Conservation (phyloP, 169 alveolate genomes). For the Babesia ovata region DNA sequence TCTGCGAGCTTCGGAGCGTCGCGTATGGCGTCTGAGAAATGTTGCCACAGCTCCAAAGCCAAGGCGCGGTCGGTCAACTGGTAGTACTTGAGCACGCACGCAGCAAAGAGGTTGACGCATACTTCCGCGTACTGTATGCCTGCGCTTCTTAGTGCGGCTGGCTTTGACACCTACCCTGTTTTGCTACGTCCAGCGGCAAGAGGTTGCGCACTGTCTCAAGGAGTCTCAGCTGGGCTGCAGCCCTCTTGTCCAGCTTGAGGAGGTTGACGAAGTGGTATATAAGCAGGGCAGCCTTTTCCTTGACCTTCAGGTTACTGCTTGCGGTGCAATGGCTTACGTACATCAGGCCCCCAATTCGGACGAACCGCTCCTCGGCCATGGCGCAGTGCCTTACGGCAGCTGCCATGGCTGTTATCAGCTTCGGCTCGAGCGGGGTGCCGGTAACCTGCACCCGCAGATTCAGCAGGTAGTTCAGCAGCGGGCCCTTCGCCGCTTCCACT, state of each 20-base stretch:
- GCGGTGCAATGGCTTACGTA: slow-evolving; percentile 50
- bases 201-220: slow-evolving; percentile 31
- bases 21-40: slow-evolving; percentile 8
- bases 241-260: slow-evolving; percentile 33
- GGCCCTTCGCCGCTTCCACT: slow-evolving; percentile 56
- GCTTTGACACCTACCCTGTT: slow-evolving; percentile 24
- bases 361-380: slow-evolving; percentile 47
- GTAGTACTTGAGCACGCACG: slow-evolving; percentile 44
- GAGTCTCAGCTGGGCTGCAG: slow-evolving; percentile 13
- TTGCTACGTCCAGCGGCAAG: slow-evolving; percentile 48
- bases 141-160: background rate
- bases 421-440: slow-evolving; percentile 57
- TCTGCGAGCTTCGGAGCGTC: slow-evolving; percentile 2
- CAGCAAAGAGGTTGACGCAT: slow-evolving; percentile 49
- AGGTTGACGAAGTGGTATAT: slow-evolving; percentile 63
- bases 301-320: slow-evolving; percentile 39
- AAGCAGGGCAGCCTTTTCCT: slow-evolving; percentile 59
- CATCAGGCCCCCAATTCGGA: slow-evolving; percentile 47
- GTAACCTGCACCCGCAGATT: slow-evolving; percentile 21
- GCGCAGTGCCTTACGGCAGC: slow-evolving; percentile 56
- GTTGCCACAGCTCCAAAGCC: slow-evolving; percentile 5
- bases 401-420: slow-evolving; percentile 55
- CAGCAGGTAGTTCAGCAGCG: slow-evolving; percentile 41
- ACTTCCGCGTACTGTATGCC: slow-evolving; percentile 64
- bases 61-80: slow-evolving; percentile 9